These are phyloP conservation scores for Pseudogymnoascus sp. DNA, from an alignment of 2,329 filamentous ascomycete species.

Conservation along the genomic window DNA sequence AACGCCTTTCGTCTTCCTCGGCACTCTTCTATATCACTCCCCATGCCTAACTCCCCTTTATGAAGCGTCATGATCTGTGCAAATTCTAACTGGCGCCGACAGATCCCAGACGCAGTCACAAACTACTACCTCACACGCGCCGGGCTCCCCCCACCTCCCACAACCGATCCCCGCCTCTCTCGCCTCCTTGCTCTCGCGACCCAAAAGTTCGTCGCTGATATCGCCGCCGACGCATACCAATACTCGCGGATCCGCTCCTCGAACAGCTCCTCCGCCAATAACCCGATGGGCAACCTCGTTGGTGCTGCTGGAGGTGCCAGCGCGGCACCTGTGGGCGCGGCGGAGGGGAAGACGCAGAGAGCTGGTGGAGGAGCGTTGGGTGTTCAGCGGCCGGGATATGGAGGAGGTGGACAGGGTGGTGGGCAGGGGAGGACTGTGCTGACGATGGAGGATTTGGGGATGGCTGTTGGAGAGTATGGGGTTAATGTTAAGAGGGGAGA, in stretches of 20 bases:
- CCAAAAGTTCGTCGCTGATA: conserved; percentile 97
- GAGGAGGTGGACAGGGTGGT: conserved; percentile 81
- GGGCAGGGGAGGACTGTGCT: conserved; percentile 87
- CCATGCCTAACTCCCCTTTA: background rate
- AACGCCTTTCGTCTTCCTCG: background rate
- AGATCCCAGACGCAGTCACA: conserved; percentile 97
- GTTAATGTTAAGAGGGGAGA: conserved; percentile 96
- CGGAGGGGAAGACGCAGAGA: conserved; percentile 47
- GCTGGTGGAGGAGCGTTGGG: conserved; percentile 43
- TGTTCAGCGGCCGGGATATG: conserved; percentile 66
- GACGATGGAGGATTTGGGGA: conserved; percentile 97
- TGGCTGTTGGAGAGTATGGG: conserved; percentile 96
- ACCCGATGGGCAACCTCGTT: conserved; percentile 81
- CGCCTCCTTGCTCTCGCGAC: conserved; percentile 94
- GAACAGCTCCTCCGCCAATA: conserved; percentile 77
- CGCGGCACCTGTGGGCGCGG: conserved; percentile 45
- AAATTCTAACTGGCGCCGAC: conserved; percentile 11
- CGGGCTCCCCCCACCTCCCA: conserved; percentile 84
- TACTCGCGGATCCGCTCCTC: conserved; percentile 94
- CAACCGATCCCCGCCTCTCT: conserved; percentile 83
- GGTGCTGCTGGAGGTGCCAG: conserved; percentile 63
- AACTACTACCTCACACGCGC: conserved; percentile 97
- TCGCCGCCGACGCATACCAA: conserved; percentile 95
- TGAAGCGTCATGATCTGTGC: background rate
- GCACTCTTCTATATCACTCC: background rate